A percentile compares a stretch with the other conserved stretches of the same genome.
Conservation (phyloP, 331 rosid species). For the Cydonia oblonga region DNA sequence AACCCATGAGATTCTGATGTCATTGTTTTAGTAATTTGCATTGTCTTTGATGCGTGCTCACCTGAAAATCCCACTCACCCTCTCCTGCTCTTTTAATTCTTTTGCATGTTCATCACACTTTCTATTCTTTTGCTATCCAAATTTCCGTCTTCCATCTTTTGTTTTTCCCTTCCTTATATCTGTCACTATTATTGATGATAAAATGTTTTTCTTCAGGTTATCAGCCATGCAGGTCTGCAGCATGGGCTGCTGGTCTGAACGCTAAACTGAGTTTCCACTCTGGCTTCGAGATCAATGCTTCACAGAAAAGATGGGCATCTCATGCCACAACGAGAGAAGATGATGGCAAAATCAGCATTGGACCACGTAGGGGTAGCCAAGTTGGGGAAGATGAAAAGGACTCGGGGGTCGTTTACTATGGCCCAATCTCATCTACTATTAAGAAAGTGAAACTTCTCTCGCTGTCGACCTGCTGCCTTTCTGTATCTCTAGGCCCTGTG, state of each 20-base stretch:
- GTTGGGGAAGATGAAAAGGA: slow-evolving; percentile 42
- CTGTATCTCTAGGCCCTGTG: slow-evolving; percentile 84
- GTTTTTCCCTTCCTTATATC: neutral
- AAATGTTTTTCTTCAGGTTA: slow-evolving; percentile 33
- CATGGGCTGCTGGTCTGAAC: slow-evolving; percentile 12
- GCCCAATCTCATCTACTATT: slow-evolving; percentile 75
- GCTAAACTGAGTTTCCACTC: slow-evolving; percentile 13
- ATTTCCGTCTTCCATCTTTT: neutral
- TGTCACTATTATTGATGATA: neutral
- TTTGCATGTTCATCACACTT: neutral
- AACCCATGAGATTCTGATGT: neutral
- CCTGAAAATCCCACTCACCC: neutral
- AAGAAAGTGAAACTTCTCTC: slow-evolving; percentile 89
- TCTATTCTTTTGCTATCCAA: neutral
- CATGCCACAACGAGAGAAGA: slow-evolving; percentile 44
- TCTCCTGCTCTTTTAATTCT: neutral
- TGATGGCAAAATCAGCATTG: slow-evolving; percentile 68
- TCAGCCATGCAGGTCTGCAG: slow-evolving; percentile 30
- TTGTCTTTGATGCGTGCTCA: neutral
- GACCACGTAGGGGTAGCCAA: slow-evolving; percentile 44
- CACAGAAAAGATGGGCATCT: slow-evolving; percentile 69
- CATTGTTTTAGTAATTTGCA: neutral
- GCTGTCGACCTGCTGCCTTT: slow-evolving; percentile 89
- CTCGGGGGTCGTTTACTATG: slow-evolving; percentile 46
- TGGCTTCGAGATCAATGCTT: slow-evolving; percentile 15